These are phyloP conservation scores for Cadophora malorum DNA, from an alignment of 2,329 filamentous ascomycete genomes.

Conservation along the genomic window DNA sequence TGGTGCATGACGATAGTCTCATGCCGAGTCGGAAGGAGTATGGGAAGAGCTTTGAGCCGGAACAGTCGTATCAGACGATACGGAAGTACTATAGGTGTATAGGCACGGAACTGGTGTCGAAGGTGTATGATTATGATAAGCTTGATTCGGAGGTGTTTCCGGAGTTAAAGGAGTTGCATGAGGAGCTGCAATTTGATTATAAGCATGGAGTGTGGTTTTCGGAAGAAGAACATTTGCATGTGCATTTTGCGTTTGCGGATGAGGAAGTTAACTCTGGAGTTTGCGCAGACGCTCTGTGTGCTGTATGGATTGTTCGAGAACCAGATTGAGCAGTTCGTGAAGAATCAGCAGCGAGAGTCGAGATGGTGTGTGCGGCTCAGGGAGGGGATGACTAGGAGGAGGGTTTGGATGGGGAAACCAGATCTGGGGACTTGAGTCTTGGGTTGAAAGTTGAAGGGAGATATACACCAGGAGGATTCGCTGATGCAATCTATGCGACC, in stretches of 20 bases:
- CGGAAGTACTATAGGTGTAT: constrained; percentile 5
- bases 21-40: background rate
- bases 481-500: constrained; percentile 13
- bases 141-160: background rate
- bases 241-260: constrained; percentile 12
- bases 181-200: constrained; percentile 1
- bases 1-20: constrained; percentile 6
- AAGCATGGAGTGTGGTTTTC: constrained; percentile 11
- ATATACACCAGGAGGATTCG: constrained; percentile 17
- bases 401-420: background rate
- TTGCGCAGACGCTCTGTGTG: constrained; percentile 15
- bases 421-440: background rate
- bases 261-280: background rate
- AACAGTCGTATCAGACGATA: background rate
- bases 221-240: constrained; percentile 14
- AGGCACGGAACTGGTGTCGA: constrained; percentile 12
- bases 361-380: constrained; percentile 17
- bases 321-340: constrained; percentile 21
- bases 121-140: constrained; percentile 7
- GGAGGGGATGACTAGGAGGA: constrained; percentile 16
- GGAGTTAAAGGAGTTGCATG: constrained; percentile 5
- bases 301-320: constrained; percentile 23
- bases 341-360: background rate
- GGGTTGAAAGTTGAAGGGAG: background rate
- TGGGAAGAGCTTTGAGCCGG: background rate